A percentile compares a stretch with the other conserved stretches of the same genome.
Evolutionary conservation across 805 yeast genomes (phyloP).

Genomic region (Myxozyma mucilagina): DNA sequence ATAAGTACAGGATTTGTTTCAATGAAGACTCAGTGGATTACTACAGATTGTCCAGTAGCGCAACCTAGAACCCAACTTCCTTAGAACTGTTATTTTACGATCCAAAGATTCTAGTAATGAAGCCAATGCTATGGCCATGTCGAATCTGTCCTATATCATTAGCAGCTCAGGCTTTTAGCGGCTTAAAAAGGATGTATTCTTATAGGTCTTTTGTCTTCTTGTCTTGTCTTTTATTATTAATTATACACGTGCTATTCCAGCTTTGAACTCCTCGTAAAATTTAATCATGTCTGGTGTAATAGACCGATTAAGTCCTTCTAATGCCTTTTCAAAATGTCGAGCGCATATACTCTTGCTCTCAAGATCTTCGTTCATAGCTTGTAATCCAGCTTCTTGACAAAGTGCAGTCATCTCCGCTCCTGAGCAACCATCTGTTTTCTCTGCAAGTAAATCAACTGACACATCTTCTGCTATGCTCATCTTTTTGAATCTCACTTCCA

Average conservation of each 20-base stretch:
- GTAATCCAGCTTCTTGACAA: constrained; percentile 93
- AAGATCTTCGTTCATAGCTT: constrained; percentile 83
- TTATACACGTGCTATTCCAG: constrained; percentile 20
- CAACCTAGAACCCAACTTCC: constrained; percentile 10
- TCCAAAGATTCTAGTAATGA: background rate
- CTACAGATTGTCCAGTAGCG: constrained; percentile 19
- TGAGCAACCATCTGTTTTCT: constrained; percentile 81
- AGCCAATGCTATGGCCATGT: background rate
- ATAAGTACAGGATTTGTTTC: constrained; percentile 62
- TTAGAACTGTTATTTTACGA: background rate
- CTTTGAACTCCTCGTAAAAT: constrained; percentile 59
- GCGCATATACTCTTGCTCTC: constrained; percentile 55
- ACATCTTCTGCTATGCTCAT: constrained; percentile 58
- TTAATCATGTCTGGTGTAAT: constrained; percentile 83
- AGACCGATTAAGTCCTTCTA: constrained; percentile 67
- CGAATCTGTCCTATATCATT: background rate
- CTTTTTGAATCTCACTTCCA: constrained; percentile 64
- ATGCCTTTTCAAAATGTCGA: constrained; percentile 71
- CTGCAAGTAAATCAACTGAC: constrained; percentile 56
- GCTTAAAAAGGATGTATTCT: background rate
- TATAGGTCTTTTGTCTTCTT: background rate
- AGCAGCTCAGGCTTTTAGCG: constrained; percentile 5
- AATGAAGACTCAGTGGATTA: constrained; percentile 69
- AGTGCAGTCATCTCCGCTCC: constrained; percentile 93
- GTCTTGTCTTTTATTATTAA: background rate